Percentiles rank a stretch among this genome's conserved stretches.
Conservation (phyloP, 257 asterid genomes). For the Cynanchum wilfordii region DNA sequence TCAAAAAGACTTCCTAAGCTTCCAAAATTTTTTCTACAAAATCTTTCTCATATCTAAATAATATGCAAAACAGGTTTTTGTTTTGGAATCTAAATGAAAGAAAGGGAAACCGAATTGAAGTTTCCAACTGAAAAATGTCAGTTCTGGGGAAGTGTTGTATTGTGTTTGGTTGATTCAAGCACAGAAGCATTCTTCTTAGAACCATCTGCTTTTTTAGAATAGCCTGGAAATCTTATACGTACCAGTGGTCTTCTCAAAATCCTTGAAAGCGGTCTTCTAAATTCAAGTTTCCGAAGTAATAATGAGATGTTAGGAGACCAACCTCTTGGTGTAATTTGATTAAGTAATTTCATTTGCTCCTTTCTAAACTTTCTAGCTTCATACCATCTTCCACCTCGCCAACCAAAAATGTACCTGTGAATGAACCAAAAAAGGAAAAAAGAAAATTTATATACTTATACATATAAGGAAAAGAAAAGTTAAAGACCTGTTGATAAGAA, state of each 20-base stretch:
- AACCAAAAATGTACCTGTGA: conserved; percentile 71
- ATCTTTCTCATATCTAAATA: too few relatives aligned
- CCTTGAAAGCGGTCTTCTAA: conserved; percentile 57
- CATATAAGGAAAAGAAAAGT: neutral
- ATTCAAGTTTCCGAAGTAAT: conserved; percentile 50
- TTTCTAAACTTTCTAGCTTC: conserved; percentile 45
- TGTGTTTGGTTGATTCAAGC: neutral
- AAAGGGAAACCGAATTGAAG: neutral
- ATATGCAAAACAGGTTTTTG: too few relatives aligned
- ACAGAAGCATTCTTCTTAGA: conserved; percentile 1
- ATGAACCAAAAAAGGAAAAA: neutral
- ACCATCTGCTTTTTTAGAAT: conserved; percentile 35
- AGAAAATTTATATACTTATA: neutral
- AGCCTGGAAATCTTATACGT: conserved; percentile 33
- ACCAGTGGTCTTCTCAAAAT: conserved; percentile 53
- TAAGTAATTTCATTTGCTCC: conserved; percentile 73
- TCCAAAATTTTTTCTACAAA: too few relatives aligned
- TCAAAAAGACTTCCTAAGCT: too few relatives aligned
- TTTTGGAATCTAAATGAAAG: too few relatives aligned
- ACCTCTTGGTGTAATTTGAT: conserved; percentile 55
- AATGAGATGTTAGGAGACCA: conserved; percentile 61
- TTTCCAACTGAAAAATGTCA: neutral
- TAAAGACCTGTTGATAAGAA: too few relatives aligned
- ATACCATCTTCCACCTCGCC: conserved; percentile 87
- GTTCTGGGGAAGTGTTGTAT: conserved; percentile 2